Conservation (phyloP, 257 asterid genomes). For the Solanum neorickii region DNA sequence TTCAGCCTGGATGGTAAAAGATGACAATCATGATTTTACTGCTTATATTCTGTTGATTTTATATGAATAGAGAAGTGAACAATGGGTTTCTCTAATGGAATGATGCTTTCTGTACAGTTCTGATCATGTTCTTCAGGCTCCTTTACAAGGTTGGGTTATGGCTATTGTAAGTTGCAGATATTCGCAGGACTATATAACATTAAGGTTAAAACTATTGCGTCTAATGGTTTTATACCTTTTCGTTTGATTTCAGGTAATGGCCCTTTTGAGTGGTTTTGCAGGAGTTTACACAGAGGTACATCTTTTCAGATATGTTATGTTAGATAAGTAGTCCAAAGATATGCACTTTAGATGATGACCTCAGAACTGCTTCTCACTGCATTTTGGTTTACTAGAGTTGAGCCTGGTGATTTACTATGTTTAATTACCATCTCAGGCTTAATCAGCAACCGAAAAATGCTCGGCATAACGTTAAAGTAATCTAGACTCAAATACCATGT, state of each 20-base stretch:
- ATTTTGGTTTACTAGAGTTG: neutral
- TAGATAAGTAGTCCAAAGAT: neutral
- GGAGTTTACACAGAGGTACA: slow-evolving; percentile 99
- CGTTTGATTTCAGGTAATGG: slow-evolving; percentile 66
- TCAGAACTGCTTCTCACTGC: neutral
- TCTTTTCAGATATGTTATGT: neutral
- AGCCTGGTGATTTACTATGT: neutral
- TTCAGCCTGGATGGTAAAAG: neutral
- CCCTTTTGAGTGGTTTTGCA: slow-evolving; percentile 99
- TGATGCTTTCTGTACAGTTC: slow-evolving; percentile 53
- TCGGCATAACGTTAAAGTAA: neutral
- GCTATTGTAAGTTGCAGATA: slow-evolving; percentile 78
- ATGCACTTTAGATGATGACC: neutral
- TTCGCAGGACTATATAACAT: slow-evolving; percentile 1
- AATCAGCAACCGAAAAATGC: neutral
- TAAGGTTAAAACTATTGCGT: neutral
- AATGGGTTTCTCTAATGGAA: neutral
- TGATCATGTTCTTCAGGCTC: slow-evolving; percentile 84
- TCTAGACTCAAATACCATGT: neutral
- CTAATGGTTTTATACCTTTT: neutral
- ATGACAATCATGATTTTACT: neutral
- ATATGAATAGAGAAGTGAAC: neutral
- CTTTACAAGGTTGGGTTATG: slow-evolving; percentile 95
- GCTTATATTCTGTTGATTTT: neutral
- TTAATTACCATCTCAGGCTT: neutral